phyloP scores from a whole-genome alignment of 345 rosid species.

The Camelina laxa region DNA sequence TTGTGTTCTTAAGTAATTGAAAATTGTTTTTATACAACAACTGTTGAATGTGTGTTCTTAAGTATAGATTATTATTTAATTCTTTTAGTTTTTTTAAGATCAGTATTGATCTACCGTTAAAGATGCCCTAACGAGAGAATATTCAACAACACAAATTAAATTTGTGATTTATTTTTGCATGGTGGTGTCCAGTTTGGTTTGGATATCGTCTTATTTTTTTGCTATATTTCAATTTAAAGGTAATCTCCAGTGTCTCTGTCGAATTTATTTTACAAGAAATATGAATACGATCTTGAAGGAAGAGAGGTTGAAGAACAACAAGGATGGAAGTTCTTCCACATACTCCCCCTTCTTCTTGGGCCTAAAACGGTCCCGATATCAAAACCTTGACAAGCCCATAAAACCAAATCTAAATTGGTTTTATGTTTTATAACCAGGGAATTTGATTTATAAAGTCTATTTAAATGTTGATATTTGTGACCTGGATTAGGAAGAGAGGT shows the following conservation, averaged over 20 bases:
- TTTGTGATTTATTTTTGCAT: neutral
- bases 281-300: neutral
- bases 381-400: constrained; percentile 7
- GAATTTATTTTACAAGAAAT: neutral
- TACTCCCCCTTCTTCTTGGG: neutral
- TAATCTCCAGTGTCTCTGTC: neutral
- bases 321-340: neutral
- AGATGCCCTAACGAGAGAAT: neutral
- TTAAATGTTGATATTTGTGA: too few species aligned
- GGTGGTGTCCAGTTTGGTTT: neutral
- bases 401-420: constrained; percentile 4
- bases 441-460: too few species aligned
- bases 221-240: neutral
- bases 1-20: too few species aligned
- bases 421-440: neutral
- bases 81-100: too few species aligned
- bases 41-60: too few species aligned
- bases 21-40: too few species aligned
- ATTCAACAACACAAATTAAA: neutral
- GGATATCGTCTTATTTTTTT: neutral
- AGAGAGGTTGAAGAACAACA: neutral
- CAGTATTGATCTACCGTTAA: too few species aligned
- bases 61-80: too few species aligned
- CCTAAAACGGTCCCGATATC: neutral
- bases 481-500: too few species aligned